Evolutionary conservation across 495 filamentous ascomycete genomes (phyloP).

Genomic region (Geopyxis carbonaria): DNA sequence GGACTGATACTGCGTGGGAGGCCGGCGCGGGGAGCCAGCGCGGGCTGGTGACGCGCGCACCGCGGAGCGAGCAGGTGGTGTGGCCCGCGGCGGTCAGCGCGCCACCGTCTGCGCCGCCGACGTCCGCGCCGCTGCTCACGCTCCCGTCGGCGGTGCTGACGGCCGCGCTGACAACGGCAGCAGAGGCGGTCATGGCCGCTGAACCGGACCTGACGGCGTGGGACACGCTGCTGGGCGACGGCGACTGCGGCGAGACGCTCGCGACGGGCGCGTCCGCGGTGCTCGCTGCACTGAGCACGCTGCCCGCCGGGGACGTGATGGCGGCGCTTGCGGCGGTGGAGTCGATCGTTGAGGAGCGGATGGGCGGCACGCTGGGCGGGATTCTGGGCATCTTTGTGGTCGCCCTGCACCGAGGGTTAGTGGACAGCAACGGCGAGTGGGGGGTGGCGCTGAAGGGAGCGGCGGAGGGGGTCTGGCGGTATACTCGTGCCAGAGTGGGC

Average conservation of each 20-base stretch:
- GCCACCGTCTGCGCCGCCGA: slow-evolving; percentile 77
- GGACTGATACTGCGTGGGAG: slow-evolving; percentile 62
- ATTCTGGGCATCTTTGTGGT: slow-evolving; percentile 90
- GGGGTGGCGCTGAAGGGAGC: no score
- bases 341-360: slow-evolving; percentile 69
- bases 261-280: slow-evolving; percentile 82
- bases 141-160: not conserved
- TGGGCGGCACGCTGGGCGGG: slow-evolving; percentile 94
- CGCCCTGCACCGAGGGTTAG: no score
- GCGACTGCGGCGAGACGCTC: slow-evolving; percentile 82
- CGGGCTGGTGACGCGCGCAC: no score
- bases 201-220: slow-evolving; percentile 76
- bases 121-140: slow-evolving; percentile 47
- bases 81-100: slow-evolving; percentile 51
- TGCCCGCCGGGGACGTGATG: slow-evolving; percentile 93
- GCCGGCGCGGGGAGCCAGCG: no score
- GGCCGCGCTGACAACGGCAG: not conserved
- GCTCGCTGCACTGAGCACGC: slow-evolving; percentile 40
- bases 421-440: no score
- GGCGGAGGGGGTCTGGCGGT: no score
- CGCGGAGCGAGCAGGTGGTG: no score
- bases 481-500: slow-evolving; percentile 77
- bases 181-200: slow-evolving; percentile 34
- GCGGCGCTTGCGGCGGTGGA: slow-evolving; percentile 77
- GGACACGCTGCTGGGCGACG: slow-evolving; percentile 87